Base-by-base conservation (phyloP, 805 yeast genomes). In the Saccharomycopsis fermentans region DNA sequence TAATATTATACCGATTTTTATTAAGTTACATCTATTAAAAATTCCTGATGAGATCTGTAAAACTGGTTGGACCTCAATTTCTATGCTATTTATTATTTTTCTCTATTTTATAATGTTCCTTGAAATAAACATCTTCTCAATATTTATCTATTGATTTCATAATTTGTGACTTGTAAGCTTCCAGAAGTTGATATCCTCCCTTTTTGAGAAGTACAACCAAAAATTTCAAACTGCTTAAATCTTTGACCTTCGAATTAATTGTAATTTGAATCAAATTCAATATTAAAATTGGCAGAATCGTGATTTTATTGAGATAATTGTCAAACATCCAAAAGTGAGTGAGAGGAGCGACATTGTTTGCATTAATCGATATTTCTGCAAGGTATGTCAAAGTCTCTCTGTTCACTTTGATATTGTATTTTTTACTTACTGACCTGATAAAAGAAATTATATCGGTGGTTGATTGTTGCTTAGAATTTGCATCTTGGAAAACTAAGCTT, bases 331-430 rank as follows among this genome's bases (percentile, higher is more conserved):
- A 36, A 39, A 54, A 24, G n/a, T 27, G 29, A 35, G 29, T 43
- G 19, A 54, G 17, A 14, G 52, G 24, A 11, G 3, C 34, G 4
- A 17, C 9, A 21, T 29, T 29, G 17, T 54, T 34, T 24, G 26
- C 37, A 29, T 17, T 16, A n/a, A 39, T 16, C 11, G 56, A 48
- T 27, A 17, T 39, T 5, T 54, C 21, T 16, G 43, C 40, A 19
- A 54, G 51, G 16, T 54, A 54, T n/a, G 52, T 39, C 19, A 54
- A 39, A 5, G 52, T 27, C 39, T 54, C 56, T 2, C 19, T 27
- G 26, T 39, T 40, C 9, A 39, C 14, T 6, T 54, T 4, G 5
- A 54, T 17, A 3, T 26, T 19, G 19, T 54, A 29, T 26, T 24
- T 19, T 39, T n/a, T 54, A 19, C 34, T n/a, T 2, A 39, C 16